A percentile compares a stretch with the other conserved stretches of the same genome.
Conservation (phyloP, 257 asterid genomes). For the Orobanche coerulescens region DNA sequence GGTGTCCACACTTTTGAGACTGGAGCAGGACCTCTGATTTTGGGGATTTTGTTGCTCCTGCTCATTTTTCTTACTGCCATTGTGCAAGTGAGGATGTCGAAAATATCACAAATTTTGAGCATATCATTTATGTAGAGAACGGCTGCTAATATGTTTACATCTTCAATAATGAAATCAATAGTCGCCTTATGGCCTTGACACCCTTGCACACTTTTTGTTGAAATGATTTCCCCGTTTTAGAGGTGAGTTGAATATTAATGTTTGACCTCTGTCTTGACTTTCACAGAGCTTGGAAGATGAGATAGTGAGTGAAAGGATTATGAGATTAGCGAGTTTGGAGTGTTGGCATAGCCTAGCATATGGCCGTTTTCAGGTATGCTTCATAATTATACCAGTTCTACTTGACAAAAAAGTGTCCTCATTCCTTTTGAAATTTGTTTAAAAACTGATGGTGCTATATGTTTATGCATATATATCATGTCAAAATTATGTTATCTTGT, state of each 20-base stretch:
- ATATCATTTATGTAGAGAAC: background rate
- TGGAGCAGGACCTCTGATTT: background rate
- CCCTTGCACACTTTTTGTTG: slow-evolving; percentile 11
- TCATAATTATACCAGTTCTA: background rate
- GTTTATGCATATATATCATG: background rate
- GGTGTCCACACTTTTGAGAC: background rate
- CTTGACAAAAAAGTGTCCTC: background rate
- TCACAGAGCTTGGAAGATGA: slow-evolving; percentile 92
- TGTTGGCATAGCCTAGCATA: slow-evolving; percentile 93
- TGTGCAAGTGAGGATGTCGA: background rate
- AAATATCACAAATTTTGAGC: background rate
- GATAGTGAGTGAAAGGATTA: slow-evolving; percentile 76
- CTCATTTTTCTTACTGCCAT: background rate
- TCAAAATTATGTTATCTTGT: background rate
- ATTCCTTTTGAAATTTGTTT: background rate
- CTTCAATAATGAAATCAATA: background rate
- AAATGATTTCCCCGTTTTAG: slow-evolving; percentile 13
- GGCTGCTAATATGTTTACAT: slow-evolving; percentile 3
- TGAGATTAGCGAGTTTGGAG: slow-evolving; percentile 80
- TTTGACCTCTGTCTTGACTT: slow-evolving; percentile 19
- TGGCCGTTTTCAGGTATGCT: slow-evolving; percentile 87
- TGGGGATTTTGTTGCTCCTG: background rate
- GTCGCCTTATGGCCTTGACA: background rate
- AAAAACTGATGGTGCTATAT: background rate
- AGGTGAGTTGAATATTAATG: slow-evolving; percentile 17